Conservation (phyloP, 2,329 filamentous ascomycete genomes). For the Cercospora brassicicola region DNA sequence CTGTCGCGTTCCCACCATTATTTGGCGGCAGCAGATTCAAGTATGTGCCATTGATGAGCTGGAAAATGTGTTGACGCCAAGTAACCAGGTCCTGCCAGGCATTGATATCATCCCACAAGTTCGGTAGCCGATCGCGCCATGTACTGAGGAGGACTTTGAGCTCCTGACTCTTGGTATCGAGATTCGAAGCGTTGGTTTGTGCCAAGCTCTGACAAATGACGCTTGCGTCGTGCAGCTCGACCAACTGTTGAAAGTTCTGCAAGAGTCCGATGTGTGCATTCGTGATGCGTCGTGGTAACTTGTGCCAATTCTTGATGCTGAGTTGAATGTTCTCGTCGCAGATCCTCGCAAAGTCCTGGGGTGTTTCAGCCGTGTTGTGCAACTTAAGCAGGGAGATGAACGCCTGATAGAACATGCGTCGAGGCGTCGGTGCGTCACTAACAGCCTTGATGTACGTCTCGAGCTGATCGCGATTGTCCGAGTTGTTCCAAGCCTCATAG, state of each 20-base stretch:
- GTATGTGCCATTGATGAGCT: slow-evolving; percentile 93
- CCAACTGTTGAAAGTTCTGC: slow-evolving; percentile 96
- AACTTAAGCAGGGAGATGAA: slow-evolving; percentile 97
- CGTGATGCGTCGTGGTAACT: slow-evolving; percentile 88
- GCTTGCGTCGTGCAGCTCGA: slow-evolving; percentile 95
- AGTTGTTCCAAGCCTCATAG: slow-evolving; percentile 88
- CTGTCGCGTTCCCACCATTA: slow-evolving; percentile 72
- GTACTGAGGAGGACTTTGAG: slow-evolving; percentile 89
- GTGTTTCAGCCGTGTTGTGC: slow-evolving; percentile 80
- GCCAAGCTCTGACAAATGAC: slow-evolving; percentile 91
- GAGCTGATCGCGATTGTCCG: slow-evolving; percentile 82
- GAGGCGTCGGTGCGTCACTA: slow-evolving; percentile 92
- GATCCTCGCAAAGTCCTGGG: slow-evolving; percentile 79
- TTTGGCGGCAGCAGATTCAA: slow-evolving; percentile 78
- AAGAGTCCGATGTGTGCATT: slow-evolving; percentile 92
- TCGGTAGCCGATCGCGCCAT: slow-evolving; percentile 92
- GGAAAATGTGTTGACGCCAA: slow-evolving; percentile 98
- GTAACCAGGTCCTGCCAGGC: slow-evolving; percentile 99
- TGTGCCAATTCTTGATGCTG: slow-evolving; percentile 97
- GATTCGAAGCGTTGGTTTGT: slow-evolving; percentile 76
- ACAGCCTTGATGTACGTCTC: slow-evolving; percentile 94
- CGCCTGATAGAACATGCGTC: slow-evolving; percentile 93
- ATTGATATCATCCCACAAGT: slow-evolving; percentile 99
- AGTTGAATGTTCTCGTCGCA: slow-evolving; percentile 97
- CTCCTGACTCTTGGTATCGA: slow-evolving; percentile 93